Conservation (phyloP, 148 eudicot species). For the Limonium bicolor region DNA sequence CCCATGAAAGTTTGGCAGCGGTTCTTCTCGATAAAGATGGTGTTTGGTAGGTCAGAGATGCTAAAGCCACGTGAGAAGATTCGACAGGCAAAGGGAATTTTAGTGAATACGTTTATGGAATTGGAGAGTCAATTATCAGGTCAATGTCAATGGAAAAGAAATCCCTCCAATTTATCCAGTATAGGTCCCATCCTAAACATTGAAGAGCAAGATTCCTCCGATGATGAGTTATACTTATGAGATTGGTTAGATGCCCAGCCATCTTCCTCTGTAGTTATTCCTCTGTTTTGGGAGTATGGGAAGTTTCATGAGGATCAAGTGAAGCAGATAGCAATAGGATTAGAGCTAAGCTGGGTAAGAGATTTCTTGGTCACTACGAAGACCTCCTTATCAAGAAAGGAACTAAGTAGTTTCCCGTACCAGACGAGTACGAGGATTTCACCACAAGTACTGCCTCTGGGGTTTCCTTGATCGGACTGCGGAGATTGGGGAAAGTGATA, state of each 20-base stretch:
- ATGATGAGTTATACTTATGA: no score
- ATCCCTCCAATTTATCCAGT: not conserved
- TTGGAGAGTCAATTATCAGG: slow-evolving; percentile 1
- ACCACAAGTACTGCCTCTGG: slow-evolving; percentile 4
- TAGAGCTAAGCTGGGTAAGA: slow-evolving; percentile 6
- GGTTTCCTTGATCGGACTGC: slow-evolving; percentile 12
- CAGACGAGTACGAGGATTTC: not conserved
- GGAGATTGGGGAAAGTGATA: slow-evolving; percentile 4
- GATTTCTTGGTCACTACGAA: slow-evolving; percentile 12
- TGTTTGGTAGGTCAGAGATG: not conserved
- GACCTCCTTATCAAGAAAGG: not conserved
- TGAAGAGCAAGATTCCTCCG: not conserved
- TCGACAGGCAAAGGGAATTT: not conserved
- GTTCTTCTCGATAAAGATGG: not conserved
- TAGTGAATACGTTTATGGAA: slow-evolving; percentile 9
- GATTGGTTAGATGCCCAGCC: slow-evolving; percentile 9
- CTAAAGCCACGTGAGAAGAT: not conserved
- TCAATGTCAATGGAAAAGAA: not conserved
- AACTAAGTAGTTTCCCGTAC: not conserved
- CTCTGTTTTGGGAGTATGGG: slow-evolving; percentile 11
- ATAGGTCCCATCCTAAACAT: not conserved
- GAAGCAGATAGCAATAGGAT: not conserved
- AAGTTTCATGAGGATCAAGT: slow-evolving; percentile 6
- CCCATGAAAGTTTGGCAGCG: not conserved
- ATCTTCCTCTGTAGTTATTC: slow-evolving; percentile 6